Base-by-base conservation (phyloP, 331 rosid genomes). In the Arachis monticola region DNA sequence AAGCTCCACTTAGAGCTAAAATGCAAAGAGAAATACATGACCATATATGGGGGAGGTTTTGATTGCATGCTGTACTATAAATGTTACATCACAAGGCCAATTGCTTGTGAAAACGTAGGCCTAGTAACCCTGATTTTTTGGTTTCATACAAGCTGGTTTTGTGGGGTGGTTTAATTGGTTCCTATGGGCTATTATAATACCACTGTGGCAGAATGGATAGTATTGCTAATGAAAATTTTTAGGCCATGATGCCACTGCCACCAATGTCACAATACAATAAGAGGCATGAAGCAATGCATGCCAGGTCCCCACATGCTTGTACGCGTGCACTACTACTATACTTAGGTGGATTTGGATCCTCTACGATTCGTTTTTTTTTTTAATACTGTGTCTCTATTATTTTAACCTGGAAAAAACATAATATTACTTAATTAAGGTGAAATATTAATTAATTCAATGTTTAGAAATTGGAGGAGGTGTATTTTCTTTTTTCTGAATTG, bases 31-130 rank as follows among this genome's bases (percentile, higher is more conserved):
- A 32, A 51, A 50, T 40, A 40, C 3, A 12, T 35, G 48, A 46
- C 48, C 67, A 62, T 38, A 13, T 63, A 40, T 14, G 80, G 82
- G 85, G 65, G 57, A 76, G 30, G 6, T 56, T 56, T 83, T 2
- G 73, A 46, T 8, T 32, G 31, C 65, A 14, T 60, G 74, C 30
- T 10, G 50, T 65, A 79, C 47, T 8, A 61, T 77, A 67, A 41
- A 40, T 71, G 48, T 42, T 67, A 70, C 47, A 76, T 41, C 62
- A 8, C 14, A 67, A 31, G 7, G 42, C 44, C 63, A 82, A 56
- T n/a, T 50, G 42, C 3, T 53, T 53, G 51, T 48, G 66, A 56
- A 27, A 45, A 47, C 13, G 41, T 41, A 22, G 70, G 70, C 61
- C 76, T 32, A 69, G 32, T 14, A 35, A 59, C 0, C 50, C 46